Evolutionary conservation across 345 rosid genomes (phyloP).

Genomic region (Dipteronia sinensis): DNA sequence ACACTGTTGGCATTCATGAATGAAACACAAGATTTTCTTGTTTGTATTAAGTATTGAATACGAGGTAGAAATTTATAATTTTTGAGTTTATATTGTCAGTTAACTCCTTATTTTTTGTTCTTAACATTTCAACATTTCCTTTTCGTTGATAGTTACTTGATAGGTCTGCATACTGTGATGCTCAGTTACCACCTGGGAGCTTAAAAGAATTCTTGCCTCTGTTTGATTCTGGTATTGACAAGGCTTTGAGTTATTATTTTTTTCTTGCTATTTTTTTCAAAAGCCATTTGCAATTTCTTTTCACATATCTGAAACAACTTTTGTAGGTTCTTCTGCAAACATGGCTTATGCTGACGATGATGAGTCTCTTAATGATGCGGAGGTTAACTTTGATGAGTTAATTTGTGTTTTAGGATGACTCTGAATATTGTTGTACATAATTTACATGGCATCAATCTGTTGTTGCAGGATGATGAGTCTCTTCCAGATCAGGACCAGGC

Average conservation of each 20-base stretch:
- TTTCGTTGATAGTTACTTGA: slow-evolving; percentile 29
- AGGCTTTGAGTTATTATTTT: slow-evolving; percentile 19
- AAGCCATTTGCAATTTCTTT: not conserved
- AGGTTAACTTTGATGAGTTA: slow-evolving; percentile 49
- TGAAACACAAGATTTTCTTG: too few relatives aligned
- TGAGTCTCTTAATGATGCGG: slow-evolving; percentile 82
- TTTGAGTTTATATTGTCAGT: too few relatives aligned
- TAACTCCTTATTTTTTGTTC: not conserved
- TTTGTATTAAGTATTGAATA: too few relatives aligned
- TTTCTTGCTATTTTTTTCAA: slow-evolving; percentile 10
- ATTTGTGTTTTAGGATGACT: slow-evolving; percentile 19
- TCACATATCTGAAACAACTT: slow-evolving; percentile 22
- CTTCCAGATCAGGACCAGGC: too few relatives aligned
- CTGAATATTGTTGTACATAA: too few relatives aligned
- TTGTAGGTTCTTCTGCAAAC: slow-evolving; percentile 77
- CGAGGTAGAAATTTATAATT: too few relatives aligned
- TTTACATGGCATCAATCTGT: too few relatives aligned
- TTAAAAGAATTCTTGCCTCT: slow-evolving; percentile 86
- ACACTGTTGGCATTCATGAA: too few relatives aligned
- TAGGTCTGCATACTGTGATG: slow-evolving; percentile 95
- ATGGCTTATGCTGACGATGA: slow-evolving; percentile 98
- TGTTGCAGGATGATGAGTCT: too few relatives aligned
- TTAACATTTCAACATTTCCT: not conserved
- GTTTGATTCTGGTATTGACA: slow-evolving; percentile 67
- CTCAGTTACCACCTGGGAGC: slow-evolving; percentile 77